Evolutionary conservation across 139 green algal genomes (phyloP).

Genomic region (Haematococcus lacustris): DNA sequence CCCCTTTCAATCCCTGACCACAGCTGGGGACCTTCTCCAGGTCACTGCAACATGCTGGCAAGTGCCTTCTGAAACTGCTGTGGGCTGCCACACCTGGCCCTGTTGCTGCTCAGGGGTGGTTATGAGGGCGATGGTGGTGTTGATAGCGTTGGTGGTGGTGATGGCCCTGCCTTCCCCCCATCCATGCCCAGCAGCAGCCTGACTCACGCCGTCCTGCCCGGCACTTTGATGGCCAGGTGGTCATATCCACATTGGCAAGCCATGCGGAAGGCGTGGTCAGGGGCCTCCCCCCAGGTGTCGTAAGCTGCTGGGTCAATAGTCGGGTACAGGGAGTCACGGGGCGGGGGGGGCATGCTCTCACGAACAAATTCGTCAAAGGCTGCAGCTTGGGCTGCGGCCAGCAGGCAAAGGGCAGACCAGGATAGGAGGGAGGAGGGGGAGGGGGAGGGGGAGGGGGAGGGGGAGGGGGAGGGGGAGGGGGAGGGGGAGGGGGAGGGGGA

Average conservation of each 20-base stretch:
- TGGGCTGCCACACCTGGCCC: neutral
- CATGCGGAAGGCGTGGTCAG: conserved; percentile 13
- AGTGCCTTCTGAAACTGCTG: neutral
- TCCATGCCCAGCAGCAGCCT: too few species aligned
- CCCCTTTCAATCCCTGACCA: too few species aligned
- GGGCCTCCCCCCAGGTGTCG: neutral
- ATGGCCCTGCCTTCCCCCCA: neutral
- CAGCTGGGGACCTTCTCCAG: too few species aligned
- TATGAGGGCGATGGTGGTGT: too few species aligned
- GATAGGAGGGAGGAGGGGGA: too few species aligned
- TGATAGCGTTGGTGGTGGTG: too few species aligned
- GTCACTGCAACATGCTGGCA: neutral
- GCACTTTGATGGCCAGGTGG: conserved; percentile 7
- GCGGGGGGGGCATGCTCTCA: neutral
- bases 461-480: too few species aligned
- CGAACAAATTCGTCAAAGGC: conserved; percentile 2
- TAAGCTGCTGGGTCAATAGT: conserved; percentile 8
- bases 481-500: too few species aligned
- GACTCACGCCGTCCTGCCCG: neutral
- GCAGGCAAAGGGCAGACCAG: too few species aligned
- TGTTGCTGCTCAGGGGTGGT: neutral
- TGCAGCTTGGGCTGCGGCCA: too few species aligned
- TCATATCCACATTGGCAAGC: conserved; percentile 7
- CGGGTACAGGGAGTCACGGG: neutral
- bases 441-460: too few species aligned